phyloP scores from a whole-genome alignment of 306 rosid genomes.

The Casuarina glauca region DNA sequence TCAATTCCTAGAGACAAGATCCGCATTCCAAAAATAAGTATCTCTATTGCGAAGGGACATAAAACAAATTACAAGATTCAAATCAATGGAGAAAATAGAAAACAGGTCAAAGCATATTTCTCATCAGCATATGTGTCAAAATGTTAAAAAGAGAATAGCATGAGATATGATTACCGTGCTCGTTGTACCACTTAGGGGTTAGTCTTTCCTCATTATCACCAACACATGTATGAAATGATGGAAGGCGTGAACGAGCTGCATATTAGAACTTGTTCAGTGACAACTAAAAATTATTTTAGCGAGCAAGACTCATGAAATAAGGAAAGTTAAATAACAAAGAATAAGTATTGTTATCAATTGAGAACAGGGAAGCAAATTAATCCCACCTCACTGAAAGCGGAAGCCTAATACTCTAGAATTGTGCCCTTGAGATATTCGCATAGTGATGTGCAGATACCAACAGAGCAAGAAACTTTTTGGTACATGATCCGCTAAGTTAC shows the following conservation, averaged over 20 bases:
- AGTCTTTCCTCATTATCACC: slow-evolving; percentile 92
- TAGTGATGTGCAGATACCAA: background rate
- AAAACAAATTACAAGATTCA: slow-evolving; percentile 2
- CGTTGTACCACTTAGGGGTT: slow-evolving; percentile 94
- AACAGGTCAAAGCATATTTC: slow-evolving; percentile 8
- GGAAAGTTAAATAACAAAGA: slow-evolving; percentile 8
- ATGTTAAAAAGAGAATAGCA: slow-evolving; percentile 5
- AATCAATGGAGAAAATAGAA: background rate
- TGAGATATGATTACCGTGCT: slow-evolving; percentile 68
- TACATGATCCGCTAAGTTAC: background rate
- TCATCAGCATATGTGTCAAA: background rate
- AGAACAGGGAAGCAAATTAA: slow-evolving; percentile 1
- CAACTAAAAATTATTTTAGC: slow-evolving; percentile 11
- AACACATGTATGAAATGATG: slow-evolving; percentile 95
- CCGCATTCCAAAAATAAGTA: slow-evolving; percentile 16
- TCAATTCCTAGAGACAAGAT: slow-evolving; percentile 64
- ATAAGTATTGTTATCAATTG: background rate
- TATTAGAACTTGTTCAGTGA: slow-evolving; percentile 26
- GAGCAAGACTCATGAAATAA: background rate
- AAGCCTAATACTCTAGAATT: background rate
- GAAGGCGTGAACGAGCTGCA: slow-evolving; percentile 87
- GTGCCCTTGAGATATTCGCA: background rate
- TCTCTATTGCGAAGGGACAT: slow-evolving; percentile 21
- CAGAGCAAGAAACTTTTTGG: background rate
- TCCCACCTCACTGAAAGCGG: background rate